A percentile compares a stretch with the other conserved stretches of the same genome.
These are phyloP conservation scores for Candida alai DNA, from an alignment of 805 yeast species.

Conservation along the genomic window DNA sequence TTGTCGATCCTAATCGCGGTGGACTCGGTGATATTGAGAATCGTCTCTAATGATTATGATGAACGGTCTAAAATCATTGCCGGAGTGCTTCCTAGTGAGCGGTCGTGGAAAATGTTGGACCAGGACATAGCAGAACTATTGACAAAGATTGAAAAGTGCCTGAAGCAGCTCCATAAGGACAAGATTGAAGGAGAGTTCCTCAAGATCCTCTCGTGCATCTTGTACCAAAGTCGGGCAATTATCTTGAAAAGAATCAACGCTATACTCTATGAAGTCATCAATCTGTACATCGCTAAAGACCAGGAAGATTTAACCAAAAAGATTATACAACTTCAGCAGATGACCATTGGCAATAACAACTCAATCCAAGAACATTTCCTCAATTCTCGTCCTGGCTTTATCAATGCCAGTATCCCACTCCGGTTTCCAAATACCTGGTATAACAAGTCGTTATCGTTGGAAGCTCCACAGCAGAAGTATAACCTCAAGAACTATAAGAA, in stretches of 20 bases:
- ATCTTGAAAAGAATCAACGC: constrained; percentile 29
- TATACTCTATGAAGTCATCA: constrained; percentile 19
- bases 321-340: constrained; percentile 26
- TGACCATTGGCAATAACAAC: constrained; percentile 21
- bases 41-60: constrained; percentile 28
- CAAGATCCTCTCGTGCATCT: constrained; percentile 22
- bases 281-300: constrained; percentile 17
- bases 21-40: constrained; percentile 24
- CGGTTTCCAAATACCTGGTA: constrained; percentile 31
- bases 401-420: constrained; percentile 22
- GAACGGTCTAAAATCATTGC: constrained; percentile 25
- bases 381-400: constrained; percentile 24
- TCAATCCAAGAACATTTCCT: constrained; percentile 20
- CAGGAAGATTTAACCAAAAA: constrained; percentile 14
- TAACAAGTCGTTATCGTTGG: constrained; percentile 15
- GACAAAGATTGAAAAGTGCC: constrained; percentile 10
- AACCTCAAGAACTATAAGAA: constrained; percentile 7
- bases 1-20: constrained; percentile 21
- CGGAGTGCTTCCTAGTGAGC: constrained; percentile 25
- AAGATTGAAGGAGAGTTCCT: constrained; percentile 11
- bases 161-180: constrained; percentile 3
- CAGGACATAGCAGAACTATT: constrained; percentile 19
- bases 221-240: constrained; percentile 26
- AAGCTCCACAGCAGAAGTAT: constrained; percentile 10
- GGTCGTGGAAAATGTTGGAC: constrained; percentile 26